phyloP scores from a whole-genome alignment of 2,329 filamentous ascomycete genomes.

The Pochonia chlamydosporia region DNA sequence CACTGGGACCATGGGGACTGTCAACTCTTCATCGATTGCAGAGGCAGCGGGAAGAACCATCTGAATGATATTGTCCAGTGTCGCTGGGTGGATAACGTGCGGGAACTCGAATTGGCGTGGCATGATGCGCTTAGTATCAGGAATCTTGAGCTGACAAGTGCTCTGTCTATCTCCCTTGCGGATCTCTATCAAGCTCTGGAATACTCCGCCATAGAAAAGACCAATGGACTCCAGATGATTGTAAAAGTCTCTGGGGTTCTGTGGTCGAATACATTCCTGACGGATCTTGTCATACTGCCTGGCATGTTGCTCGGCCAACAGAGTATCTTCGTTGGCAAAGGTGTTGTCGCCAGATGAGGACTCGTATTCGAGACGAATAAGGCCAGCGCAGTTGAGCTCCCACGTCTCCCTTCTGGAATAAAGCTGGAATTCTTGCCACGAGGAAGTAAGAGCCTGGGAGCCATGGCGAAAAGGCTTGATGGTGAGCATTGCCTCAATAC shows the following conservation, averaged over 20 bases:
- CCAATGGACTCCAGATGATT: conserved; percentile 17
- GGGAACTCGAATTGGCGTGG: neutral
- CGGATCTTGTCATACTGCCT: neutral
- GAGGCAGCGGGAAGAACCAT: neutral
- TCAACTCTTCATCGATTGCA: neutral
- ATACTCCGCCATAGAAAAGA: conserved; percentile 17
- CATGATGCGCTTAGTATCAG: neutral
- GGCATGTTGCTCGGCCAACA: neutral
- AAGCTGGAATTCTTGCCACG: neutral
- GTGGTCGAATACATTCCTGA: neutral
- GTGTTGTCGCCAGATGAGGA: too few relatives aligned
- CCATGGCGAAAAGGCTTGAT: neutral
- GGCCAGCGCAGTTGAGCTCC: neutral
- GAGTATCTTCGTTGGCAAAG: neutral
- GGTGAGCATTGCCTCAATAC: conserved; percentile 17
- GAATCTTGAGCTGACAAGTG: neutral
- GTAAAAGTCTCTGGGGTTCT: conserved; percentile 14
- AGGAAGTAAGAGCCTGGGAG: neutral
- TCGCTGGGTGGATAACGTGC: conserved; percentile 13
- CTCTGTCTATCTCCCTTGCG: neutral
- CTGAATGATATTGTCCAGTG: conserved; percentile 20
- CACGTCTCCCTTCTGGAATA: neutral
- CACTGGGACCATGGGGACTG: neutral
- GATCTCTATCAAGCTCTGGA: conserved; percentile 16
- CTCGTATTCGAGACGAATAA: neutral